Percentiles rank a stretch among this genome's conserved stretches.
Conservation (phyloP, 208 protist genomes). For the Wallacemonas sp. region DNA sequence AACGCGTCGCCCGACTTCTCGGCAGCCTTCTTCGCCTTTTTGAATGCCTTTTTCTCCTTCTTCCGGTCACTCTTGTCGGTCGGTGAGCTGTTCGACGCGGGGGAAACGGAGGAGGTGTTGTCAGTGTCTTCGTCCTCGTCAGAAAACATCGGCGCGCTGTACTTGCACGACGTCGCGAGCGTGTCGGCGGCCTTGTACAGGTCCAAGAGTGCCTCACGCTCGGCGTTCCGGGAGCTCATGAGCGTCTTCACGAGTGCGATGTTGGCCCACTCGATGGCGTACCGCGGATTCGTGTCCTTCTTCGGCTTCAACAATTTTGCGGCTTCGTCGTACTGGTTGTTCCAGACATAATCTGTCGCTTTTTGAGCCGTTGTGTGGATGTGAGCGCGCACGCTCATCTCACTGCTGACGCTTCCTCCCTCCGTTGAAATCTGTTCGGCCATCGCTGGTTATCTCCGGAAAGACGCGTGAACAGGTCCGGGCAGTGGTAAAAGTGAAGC, state of each 20-base stretch:
- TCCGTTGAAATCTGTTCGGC: conserved; percentile 6
- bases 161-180: conserved; percentile 67
- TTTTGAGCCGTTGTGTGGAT: conserved; percentile 51
- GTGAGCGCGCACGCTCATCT: conserved; percentile 16
- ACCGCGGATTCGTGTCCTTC: conserved; percentile 80
- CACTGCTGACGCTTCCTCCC: conserved; percentile 26
- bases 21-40: conserved; percentile 46
- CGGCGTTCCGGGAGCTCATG: conserved; percentile 83
- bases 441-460: conserved; percentile 21
- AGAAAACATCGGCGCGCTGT: conserved; percentile 67
- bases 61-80: conserved; percentile 16
- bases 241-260: conserved; percentile 71
- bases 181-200: conserved; percentile 80
- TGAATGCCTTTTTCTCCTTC: conserved; percentile 71
- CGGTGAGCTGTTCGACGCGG: not conserved
- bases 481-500: not conserved
- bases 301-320: conserved; percentile 42
- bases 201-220: conserved; percentile 60
- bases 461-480: conserved; percentile 6
- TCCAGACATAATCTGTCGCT: conserved; percentile 77
- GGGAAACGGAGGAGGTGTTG: not conserved
- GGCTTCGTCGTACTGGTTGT: conserved; percentile 79
- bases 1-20: conserved; percentile 49
- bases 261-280: conserved; percentile 82
- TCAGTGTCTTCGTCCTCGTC: conserved; percentile 24